Conservation (phyloP, 2,329 filamentous ascomycete genomes). For the Fusarium subtropicale region DNA sequence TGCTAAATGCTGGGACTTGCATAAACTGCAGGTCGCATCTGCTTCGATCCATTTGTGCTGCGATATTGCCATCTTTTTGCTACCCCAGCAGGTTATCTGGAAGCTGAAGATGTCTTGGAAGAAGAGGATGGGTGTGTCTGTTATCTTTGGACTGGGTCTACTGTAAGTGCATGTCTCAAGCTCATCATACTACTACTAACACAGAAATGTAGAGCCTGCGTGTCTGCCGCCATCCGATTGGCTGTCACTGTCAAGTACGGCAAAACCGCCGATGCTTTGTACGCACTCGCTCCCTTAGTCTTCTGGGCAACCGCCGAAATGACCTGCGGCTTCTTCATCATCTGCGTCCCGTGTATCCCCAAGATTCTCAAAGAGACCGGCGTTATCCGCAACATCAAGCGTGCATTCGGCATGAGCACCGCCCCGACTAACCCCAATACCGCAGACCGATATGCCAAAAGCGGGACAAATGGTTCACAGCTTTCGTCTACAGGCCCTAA, state of each 20-base stretch:
- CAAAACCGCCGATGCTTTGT: neutral
- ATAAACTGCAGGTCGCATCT: conserved; percentile 1
- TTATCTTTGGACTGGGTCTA: conserved; percentile 46
- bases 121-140: conserved; percentile 49
- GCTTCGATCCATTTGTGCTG: conserved; percentile 7
- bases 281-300: neutral
- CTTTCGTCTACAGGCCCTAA: neutral
- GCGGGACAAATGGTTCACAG: neutral
- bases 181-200: neutral
- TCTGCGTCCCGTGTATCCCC: conserved; percentile 10
- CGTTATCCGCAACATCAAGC: conserved; percentile 37
- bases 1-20: conserved; percentile 14
- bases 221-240: neutral
- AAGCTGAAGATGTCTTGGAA: conserved; percentile 47
- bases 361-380: conserved; percentile 31
- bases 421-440: neutral
- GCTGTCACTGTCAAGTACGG: conserved; percentile 11
- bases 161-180: neutral
- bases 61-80: conserved; percentile 47
- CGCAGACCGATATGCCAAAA: neutral
- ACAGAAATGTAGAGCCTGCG: neutral
- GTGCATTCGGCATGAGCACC: conserved; percentile 31
- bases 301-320: conserved; percentile 23
- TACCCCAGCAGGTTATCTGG: conserved; percentile 51
- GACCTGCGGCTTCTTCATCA: conserved; percentile 21